A percentile compares a stretch with the other conserved stretches of the same genome.
Evolutionary conservation across 2,329 filamentous ascomycete genomes (phyloP).

Genomic region (Rhexocercosporidium sp.): DNA sequence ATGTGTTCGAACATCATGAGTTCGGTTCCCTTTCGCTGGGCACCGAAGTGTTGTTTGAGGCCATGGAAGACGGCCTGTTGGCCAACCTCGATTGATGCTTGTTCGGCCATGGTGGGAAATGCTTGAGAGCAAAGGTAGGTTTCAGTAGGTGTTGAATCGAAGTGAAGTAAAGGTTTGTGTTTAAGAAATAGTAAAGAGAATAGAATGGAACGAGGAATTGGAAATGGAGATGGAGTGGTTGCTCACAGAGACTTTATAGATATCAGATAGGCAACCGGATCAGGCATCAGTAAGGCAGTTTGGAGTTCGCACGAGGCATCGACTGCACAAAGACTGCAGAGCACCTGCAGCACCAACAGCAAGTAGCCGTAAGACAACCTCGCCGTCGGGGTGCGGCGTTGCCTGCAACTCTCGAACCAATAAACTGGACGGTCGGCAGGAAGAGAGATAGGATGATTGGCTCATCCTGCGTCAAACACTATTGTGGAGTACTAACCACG

Average conservation of each 20-base stretch:
- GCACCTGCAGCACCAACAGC: neutral
- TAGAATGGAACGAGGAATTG: neutral
- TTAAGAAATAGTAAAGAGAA: neutral
- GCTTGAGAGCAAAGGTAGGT: neutral
- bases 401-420: neutral
- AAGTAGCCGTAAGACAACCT: conserved; percentile 3
- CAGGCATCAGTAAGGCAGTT: conserved; percentile 9
- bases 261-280: conserved; percentile 8
- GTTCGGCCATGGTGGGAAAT: conserved; percentile 14
- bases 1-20: conserved; percentile 22
- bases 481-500: neutral
- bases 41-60: conserved; percentile 19
- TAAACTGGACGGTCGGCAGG: neutral
- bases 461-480: neutral
- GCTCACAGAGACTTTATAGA: neutral
- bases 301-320: neutral
- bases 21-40: conserved; percentile 20
- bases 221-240: neutral
- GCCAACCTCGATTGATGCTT: neutral
- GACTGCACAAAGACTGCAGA: neutral
- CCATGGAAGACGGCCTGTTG: conserved; percentile 21
- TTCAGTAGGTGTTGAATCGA: neutral
- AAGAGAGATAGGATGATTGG: neutral
- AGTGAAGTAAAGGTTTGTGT: neutral
- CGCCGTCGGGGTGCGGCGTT: conserved; percentile 1